Conservation (phyloP, 1,284 basidiomycete genomes). For the Ceratobasidium sp. region DNA sequence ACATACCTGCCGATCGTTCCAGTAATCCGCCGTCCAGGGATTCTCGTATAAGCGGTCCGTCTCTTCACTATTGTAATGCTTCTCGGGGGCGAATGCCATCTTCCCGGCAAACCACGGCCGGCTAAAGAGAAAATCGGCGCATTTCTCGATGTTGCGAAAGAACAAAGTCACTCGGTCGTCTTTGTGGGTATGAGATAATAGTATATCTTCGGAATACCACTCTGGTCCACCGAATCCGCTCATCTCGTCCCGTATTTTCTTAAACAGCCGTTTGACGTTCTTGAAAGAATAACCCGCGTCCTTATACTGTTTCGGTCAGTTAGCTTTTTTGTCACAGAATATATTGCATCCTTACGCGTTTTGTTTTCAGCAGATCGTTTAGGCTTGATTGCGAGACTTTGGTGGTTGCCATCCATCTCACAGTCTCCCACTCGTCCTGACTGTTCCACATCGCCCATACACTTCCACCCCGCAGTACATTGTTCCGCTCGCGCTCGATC, state of each 20-base stretch:
- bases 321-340: not conserved
- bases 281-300: slow-evolving; percentile 4
- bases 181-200: too few relatives aligned
- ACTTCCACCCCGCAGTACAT: not conserved
- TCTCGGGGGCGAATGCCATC: not conserved
- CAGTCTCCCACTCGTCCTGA: slow-evolving; percentile 13
- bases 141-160: too few relatives aligned
- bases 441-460: not conserved
- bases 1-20: slow-evolving; percentile 15
- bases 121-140: not conserved
- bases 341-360: not conserved
- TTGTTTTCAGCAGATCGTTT: slow-evolving; percentile 10
- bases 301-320: not conserved
- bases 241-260: not conserved
- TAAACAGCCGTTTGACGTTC: not conserved
- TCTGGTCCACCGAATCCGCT: slow-evolving; percentile 10
- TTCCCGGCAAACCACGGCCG: slow-evolving; percentile 1
- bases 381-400: slow-evolving; percentile 3
- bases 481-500: not conserved
- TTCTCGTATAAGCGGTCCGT: not conserved
- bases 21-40: slow-evolving; percentile 1
- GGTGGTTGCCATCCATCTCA: slow-evolving; percentile 13
- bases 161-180: too few relatives aligned
- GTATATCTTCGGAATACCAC: not conserved
- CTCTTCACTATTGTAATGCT: not conserved